Evolutionary conservation across 352 stramenopile genomes (phyloP), one percentile per base, ranked within the genome.

Genomic region (Phytophthora aleatoria): DNA sequence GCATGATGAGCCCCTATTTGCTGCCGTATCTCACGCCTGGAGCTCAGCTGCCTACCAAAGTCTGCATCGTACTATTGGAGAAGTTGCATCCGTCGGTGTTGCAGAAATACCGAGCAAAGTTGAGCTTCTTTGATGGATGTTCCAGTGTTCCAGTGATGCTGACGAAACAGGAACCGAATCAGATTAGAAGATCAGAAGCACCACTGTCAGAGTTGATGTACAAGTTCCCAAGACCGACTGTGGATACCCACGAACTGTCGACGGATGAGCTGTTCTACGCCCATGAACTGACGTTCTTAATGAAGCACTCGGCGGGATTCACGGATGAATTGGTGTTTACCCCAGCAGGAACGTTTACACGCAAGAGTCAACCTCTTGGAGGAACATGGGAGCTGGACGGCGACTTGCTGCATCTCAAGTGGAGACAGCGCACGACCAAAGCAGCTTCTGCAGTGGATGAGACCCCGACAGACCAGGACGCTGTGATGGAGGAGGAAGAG

Each of bases 321-420:
- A 93, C 69, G 24, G 87, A 96, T 53, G 87, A 96, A 53, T 47
- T 96, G 13, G 76, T 91, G 16, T 53, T 94, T 4, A 59, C 77
- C 26, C 85, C 85, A 2, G 66, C 52, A 7, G 83, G 86, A 0
- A 74, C 59, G 3, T 96, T 96, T 57, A 73, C 71, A 43, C 81
- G 86, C 26, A 89, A 91, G 62, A 89, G 61, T 39, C 84, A 91
- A 41, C 79, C 83, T 5, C 55, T 83, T 6, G 84, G 82, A 41
- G 87, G 87, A 10, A 91, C 78, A 27, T 96, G 87, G 87, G 67
- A 85, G 48, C 56, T 96, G 1, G 83, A 92, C 39, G 87, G 86
- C 11, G 86, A 96, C 58, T 69, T 94, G 43, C 57, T 96, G 45
- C 87, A 94, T 66, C 61, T 96, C 15, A 90, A 90, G 50, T 96